Evolutionary conservation across 2,329 filamentous ascomycete species (phyloP), one percentile per base, ranked within the genome.

Genomic region (Sordariomycetes sp.): DNA sequence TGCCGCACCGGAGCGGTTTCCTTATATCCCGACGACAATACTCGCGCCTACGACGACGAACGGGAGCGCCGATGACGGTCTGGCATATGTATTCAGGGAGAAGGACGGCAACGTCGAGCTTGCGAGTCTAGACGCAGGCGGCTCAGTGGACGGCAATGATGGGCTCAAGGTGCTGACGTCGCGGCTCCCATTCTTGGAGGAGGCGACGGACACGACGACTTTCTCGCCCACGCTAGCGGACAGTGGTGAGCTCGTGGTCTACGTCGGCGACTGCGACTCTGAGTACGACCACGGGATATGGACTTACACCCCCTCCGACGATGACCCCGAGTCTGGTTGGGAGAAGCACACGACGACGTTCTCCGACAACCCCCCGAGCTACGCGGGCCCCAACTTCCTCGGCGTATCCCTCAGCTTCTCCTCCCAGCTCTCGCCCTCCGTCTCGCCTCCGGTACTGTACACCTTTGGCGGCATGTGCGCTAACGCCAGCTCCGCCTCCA

Each of bases 381-480:
- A 54, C 24, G 25, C 56, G 61, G 66, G 68, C 0, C 78, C 80
- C 1, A 76, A 73, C 57, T 79, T 79, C 61, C 71, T 83, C 1
- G 78, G 79, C 13, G 72, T 71, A 12, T 72, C 81, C 15, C 75
- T 94, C 56, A 76, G 84, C 25, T 95, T 90, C 67, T 85, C 89
- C 22, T 77, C 76, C 35, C 79, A 75, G 39, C 72, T 81, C 53
- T 76, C 75, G 42, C 81, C 78, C 0, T 67, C 71, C 32, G 72
- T 78, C 59, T 77, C 78, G 10, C 70, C 76, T 51, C 78, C 81
- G 0, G 75, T 75, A 12, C 71, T 87, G 22, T 95, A 90, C 66
- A 73, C 85, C 7, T 96, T 95, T 69, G 92, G 90, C 39, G 92
- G 92, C 62, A 95, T 96, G 90, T 97, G 92, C 65, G 85, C 86